Conservation (phyloP, 805 yeast genomes). For the Yarrowia sp. region DNA sequence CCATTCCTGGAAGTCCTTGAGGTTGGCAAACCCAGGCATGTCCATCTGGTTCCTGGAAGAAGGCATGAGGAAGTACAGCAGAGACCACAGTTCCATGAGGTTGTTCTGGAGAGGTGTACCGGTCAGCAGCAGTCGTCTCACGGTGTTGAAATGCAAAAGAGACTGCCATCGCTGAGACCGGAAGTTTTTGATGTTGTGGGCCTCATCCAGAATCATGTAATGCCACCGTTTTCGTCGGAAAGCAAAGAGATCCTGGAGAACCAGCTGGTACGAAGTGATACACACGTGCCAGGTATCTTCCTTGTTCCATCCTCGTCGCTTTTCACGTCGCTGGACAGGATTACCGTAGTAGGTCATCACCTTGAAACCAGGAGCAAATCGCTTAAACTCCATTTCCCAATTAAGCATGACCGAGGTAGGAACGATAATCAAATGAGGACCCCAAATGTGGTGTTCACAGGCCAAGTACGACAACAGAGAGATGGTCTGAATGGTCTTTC, state of each 20-base stretch:
- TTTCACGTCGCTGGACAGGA: conserved; percentile 94
- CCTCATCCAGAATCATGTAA: conserved; percentile 84
- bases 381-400: conserved; percentile 99
- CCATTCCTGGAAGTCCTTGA: conserved; percentile 97
- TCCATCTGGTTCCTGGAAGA: conserved; percentile 63
- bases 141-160: conserved; percentile 88
- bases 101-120: conserved; percentile 98
- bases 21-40: conserved; percentile 95
- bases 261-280: conserved; percentile 94
- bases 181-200: conserved; percentile 96
- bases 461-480: conserved; percentile 86
- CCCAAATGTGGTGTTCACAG: conserved; percentile 94
- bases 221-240: conserved; percentile 93
- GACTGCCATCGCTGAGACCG: conserved; percentile 98
- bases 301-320: conserved; percentile 97
- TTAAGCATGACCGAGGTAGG: conserved; percentile 97
- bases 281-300: conserved; percentile 96
- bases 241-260: conserved; percentile 95
- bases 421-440: conserved; percentile 95
- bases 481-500: conserved; percentile 94
- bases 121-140: conserved; percentile 82
- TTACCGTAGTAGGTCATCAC: conserved; percentile 95
- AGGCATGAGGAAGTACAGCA: conserved; percentile 95
- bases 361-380: conserved; percentile 98
- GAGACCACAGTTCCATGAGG: conserved; percentile 94